A percentile compares a stretch with the other conserved stretches of the same genome.
Evolutionary conservation across 352 stramenopile species (phyloP).

Genomic region (Paralagenidium karlingii): DNA sequence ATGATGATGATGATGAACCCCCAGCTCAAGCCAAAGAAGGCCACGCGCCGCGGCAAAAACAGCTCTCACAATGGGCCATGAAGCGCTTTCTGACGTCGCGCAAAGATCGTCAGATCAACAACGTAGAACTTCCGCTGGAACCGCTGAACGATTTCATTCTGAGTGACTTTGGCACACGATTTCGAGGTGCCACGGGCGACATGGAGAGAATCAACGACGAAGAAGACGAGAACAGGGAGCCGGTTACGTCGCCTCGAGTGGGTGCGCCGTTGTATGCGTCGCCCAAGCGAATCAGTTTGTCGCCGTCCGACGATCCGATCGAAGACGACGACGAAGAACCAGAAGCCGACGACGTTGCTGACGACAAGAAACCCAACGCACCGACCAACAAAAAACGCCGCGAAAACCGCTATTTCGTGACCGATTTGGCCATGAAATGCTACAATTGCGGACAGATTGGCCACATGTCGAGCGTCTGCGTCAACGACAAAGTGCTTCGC

Average conservation of each 20-base stretch:
- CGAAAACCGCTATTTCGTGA: conserved; percentile 73
- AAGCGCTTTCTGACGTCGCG: conserved; percentile 48
- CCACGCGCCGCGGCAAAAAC: conserved; percentile 30
- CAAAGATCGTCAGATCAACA: conserved; percentile 28
- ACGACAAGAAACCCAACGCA: conserved; percentile 27
- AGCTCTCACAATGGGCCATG: conserved; percentile 60
- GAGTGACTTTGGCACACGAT: conserved; percentile 64
- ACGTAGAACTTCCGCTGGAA: conserved; percentile 32
- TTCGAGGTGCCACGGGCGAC: conserved; percentile 29
- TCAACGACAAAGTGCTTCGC: conserved; percentile 49
- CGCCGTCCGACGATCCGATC: neutral
- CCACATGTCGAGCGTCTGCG: conserved; percentile 62
- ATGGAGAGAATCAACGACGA: conserved; percentile 11
- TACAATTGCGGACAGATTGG: conserved; percentile 74
- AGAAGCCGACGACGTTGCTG: conserved; percentile 4
- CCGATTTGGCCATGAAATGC: conserved; percentile 72
- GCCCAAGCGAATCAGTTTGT: neutral
- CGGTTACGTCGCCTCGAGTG: neutral
- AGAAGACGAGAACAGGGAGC: conserved; percentile 16
- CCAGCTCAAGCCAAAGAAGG: conserved; percentile 5
- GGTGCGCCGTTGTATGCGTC: neutral
- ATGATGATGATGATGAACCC: neutral
- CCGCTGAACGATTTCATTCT: conserved; percentile 79
- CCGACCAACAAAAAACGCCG: too few relatives aligned
- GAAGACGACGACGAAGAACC: neutral